Base-by-base conservation (phyloP, 768 basidiomycete genomes). In the Asterophora lycoperdoides region DNA sequence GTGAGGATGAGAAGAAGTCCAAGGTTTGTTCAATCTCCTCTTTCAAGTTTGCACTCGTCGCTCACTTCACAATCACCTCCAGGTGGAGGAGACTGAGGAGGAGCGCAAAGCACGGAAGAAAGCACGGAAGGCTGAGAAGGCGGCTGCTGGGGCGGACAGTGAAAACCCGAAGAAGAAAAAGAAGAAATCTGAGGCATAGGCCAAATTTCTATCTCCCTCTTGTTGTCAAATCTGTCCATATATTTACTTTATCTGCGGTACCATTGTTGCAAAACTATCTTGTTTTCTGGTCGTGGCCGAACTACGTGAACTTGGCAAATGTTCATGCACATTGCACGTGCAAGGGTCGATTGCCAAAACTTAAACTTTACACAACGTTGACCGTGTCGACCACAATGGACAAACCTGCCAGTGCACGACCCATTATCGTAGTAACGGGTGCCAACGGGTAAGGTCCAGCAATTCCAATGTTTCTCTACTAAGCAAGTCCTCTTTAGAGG, bases 41-140 rank as follows among this genome's bases (percentile, higher is more conserved):
- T n/a, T 49, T 57, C 18, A 35, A 20, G 30, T 49, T 14, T 35
- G 5, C 41, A 81, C 23, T 6, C 23, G 23, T 23, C 3, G 23
- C 23, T 23, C 6, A 23, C 23, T 23, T 23, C 6, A 3, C 23
- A 23, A 23, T 23, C 6, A 23, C 23, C 23, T 23, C 23, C 23
- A 23, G 23, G 23, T 6, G 60, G 79, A 74, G 42, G 89, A 93
- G 71, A 88, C 88, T 23, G 86, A 89, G 66, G 87, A 85, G 53
- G 88, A 93, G 65, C 79, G 81, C 51, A 93, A 91, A 68, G 87
- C 84, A 30, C 76, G 73, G 61, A 90, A 83, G 68, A 84, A 84
- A 70, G 86, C 84, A 2, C 73, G 74, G 56, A 89, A 89, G 64
- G 89, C 85, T 13, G 85, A 84, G 62, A 91, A 91, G 65, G 75